Evolutionary conservation across 2,329 filamentous ascomycete species (phyloP), one percentile per base, ranked within the genome.

Genomic region (Calonectria henricotiae): DNA sequence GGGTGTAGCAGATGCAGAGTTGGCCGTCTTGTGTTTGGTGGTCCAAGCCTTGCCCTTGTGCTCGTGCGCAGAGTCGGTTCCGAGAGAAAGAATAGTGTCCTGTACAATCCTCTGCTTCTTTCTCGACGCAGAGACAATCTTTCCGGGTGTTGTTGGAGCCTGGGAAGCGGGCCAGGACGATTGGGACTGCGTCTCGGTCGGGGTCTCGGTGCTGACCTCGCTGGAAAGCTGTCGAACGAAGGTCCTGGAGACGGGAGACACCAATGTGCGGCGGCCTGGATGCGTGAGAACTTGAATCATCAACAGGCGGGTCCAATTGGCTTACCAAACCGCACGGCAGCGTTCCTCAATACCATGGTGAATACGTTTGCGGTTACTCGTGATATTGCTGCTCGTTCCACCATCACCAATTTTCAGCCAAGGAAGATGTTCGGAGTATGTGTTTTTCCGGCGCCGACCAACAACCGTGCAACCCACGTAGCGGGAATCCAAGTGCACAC

Each of bases 341-440:
- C 81, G 79, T 85, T 89, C 83, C 88, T 86, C 74, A 89, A 76
- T 77, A 90, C 89, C 89, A 90, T 91, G 74, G 78, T 81, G 81
- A 79, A 72, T 77, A 73, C 69, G 74, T 74, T 71, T 62, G 60
- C 61, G 60, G 67, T 69, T 74, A 61, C 73, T 73, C 69, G 55
- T 70, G 49, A 55, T 72, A 68, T 60, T 74, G 63, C 58, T 72
- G 69, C 66, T 75, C 66, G 64, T 73, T 72, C 73, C 71, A 76
- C 60, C 13, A 70, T 64, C 62, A 41, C 77, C 76, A 80, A 80
- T 79, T 73, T 80, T 80, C 80, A 73, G 78, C 68, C 70, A 47
- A 65, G 43, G 43, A 46, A 65, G 32, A 55, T n/a, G 7, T 30
- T 68, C 71, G 73, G 76, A 49, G 39, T 9, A 12, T 37, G 30